Evolutionary conservation across 768 basidiomycete species (phyloP).

Genomic region (Trametes meyenii): DNA sequence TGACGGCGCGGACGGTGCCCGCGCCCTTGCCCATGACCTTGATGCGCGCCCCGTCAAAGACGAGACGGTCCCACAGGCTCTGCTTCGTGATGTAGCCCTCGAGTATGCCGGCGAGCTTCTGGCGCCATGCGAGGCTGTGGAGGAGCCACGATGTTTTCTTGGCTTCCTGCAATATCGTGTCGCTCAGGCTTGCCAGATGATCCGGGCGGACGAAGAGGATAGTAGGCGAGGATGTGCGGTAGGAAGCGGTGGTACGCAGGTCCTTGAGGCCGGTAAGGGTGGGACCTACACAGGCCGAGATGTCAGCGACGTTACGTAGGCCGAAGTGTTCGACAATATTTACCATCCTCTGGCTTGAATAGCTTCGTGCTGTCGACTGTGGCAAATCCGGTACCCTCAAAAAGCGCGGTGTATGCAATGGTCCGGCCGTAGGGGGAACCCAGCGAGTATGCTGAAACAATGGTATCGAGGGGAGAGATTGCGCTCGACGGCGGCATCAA

Average conservation of each 20-base stretch:
- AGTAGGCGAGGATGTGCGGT: constrained; percentile 74
- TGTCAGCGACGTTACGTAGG: neutral
- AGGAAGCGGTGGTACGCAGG: constrained; percentile 47
- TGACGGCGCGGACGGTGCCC: constrained; percentile 62
- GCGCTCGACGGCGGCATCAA: constrained; percentile 74
- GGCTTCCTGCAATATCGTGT: constrained; percentile 56
- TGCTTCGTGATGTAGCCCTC: constrained; percentile 80
- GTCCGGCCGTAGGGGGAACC: constrained; percentile 79
- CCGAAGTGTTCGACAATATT: neutral
- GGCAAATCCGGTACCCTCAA: constrained; percentile 73
- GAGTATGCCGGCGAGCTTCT: constrained; percentile 67
- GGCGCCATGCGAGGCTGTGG: constrained; percentile 71
- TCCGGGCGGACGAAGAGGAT: constrained; percentile 72
- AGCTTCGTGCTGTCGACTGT: constrained; percentile 60
- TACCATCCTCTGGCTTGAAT: constrained; percentile 50
- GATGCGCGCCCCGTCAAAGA: constrained; percentile 70
- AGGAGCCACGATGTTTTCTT: constrained; percentile 48
- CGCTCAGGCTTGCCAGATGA: constrained; percentile 59
- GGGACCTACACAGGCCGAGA: constrained; percentile 4
- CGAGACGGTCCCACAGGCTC: constrained; percentile 82
- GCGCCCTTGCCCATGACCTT: constrained; percentile 62
- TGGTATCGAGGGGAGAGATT: constrained; percentile 71
- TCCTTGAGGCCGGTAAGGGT: constrained; percentile 45
- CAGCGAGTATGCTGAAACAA: constrained; percentile 75
- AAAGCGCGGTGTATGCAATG: constrained; percentile 77